Percentiles rank a stretch among this genome's conserved stretches.
phyloP scores from a whole-genome alignment of 1,284 basidiomycete species.

The Pascua guehoae region DNA sequence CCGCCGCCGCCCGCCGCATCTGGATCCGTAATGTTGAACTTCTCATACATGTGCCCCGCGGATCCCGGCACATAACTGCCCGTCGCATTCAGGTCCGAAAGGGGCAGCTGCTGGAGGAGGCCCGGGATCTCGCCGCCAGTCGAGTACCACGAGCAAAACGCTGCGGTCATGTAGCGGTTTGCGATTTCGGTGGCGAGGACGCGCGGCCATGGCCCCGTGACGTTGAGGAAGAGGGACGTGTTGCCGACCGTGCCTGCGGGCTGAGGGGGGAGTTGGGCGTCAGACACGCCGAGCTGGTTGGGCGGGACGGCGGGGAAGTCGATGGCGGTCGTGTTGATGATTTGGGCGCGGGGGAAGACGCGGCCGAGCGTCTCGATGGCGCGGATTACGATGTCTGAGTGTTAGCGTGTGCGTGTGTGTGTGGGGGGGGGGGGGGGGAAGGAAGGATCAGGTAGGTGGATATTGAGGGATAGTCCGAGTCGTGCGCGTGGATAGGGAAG shows the following conservation, averaged over 20 bases:
- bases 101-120: conserved; percentile 64
- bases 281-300: conserved; percentile 68
- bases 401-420: not conserved
- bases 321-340: conserved; percentile 6
- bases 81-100: conserved; percentile 69
- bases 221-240: conserved; percentile 52
- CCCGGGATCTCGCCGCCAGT: conserved; percentile 76
- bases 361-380: conserved; percentile 59
- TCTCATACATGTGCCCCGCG: conserved; percentile 76
- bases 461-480: no score
- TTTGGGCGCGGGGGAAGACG: conserved; percentile 26
- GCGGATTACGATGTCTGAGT: conserved; percentile 63
- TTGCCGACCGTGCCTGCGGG: conserved; percentile 46
- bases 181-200: conserved; percentile 60
- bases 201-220: conserved; percentile 42
- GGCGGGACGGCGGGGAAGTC: conserved; percentile 56
- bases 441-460: no score
- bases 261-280: conserved; percentile 58
- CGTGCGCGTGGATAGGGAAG: no score
- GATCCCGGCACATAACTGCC: conserved; percentile 46
- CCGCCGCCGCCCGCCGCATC: conserved; percentile 64
- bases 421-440: no score
- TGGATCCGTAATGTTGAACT: conserved; percentile 62
- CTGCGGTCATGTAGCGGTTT: conserved; percentile 69
- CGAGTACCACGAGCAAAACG: conserved; percentile 75